Evolutionary conservation across 2,329 filamentous ascomycete species (phyloP), one percentile per base, ranked within the genome.

Genomic region (Epichloe baconii): DNA sequence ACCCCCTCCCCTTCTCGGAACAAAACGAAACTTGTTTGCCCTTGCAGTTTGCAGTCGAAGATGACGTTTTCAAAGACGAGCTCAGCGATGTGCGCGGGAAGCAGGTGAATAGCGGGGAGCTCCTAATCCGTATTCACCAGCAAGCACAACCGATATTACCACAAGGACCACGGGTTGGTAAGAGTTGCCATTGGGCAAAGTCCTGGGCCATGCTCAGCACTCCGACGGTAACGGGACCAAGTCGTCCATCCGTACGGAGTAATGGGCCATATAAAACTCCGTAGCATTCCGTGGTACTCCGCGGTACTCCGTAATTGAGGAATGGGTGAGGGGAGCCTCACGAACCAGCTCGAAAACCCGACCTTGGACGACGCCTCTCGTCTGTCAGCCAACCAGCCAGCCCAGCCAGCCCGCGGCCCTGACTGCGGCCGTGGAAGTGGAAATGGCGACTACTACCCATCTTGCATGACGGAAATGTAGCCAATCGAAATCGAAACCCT

Each of bases 131-230:
- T 17, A 31, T 31, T 31, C 26, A 31, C 7, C 4, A 31, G 3
- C 26, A 31, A 31, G 26, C 26, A 26, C 1, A 31, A 31, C 10
- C 26, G 26, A 31, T 31, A 21, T 21, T 21, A 31, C 8, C 8
- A 31, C 15, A 19, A 40, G 21, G 44, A 44, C 44, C 37, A 41
- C 35, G 26, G 8, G 38, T 51, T 53, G 52, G 52, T 53, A 53
- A 44, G 48, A 35, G 5, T 23, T 46, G 17, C 46, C 36, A 53
- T 53, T 53, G 52, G 52, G 36, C n/a, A 21, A 40, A 26, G 8
- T 31, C 12, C 15, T 44, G 44, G 44, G 11, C 48, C 23, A 41
- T 31, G 21, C 11, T 41, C 34, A 31, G 46, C 38, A 45, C 7
- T 19, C 42, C 44, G 14, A n/a, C 41, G 35, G 36, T 8, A 26